Evolutionary conservation across 805 yeast genomes (phyloP).

Genomic region (Schwanniomyces yamadae): DNA sequence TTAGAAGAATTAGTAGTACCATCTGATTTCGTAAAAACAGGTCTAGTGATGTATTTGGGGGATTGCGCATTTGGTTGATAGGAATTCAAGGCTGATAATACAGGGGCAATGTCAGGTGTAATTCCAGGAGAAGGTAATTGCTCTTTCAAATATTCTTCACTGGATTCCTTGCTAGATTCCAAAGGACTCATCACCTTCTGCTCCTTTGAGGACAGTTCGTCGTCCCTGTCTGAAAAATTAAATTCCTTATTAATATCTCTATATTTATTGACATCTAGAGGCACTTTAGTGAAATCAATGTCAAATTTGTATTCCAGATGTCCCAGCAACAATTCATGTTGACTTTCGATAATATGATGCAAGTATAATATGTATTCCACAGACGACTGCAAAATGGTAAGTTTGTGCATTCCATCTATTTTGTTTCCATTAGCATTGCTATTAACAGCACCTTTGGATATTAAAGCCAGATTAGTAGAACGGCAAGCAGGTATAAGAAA

Average conservation of each 20-base stretch:
- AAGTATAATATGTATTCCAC: constrained; percentile 76
- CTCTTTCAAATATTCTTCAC: constrained; percentile 3
- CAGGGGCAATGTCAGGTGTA: constrained; percentile 38
- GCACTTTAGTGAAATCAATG: constrained; percentile 51
- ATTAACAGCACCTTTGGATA: constrained; percentile 1
- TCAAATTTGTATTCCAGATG: constrained; percentile 37
- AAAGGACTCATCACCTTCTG: background rate
- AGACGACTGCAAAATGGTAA: constrained; percentile 77
- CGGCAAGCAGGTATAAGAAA: constrained; percentile 78
- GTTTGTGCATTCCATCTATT: constrained; percentile 71
- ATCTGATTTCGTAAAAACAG: background rate
- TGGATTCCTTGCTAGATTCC: constrained; percentile 3
- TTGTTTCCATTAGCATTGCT: constrained; percentile 30
- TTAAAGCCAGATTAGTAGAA: constrained; percentile 31
- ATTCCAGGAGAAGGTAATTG: constrained; percentile 35
- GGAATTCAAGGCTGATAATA: constrained; percentile 28
- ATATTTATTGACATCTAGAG: constrained; percentile 57
- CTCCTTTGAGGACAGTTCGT: background rate
- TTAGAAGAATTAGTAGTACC: constrained; percentile 14
- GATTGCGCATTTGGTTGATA: constrained; percentile 8
- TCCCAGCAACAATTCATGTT: constrained; percentile 38
- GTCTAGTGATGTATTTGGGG: background rate
- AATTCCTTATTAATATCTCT: constrained; percentile 59
- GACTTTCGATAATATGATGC: constrained; percentile 55
- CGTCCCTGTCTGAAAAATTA: constrained; percentile 40